Conservation (phyloP, 306 rosid genomes). For the Alnus rubra region DNA sequence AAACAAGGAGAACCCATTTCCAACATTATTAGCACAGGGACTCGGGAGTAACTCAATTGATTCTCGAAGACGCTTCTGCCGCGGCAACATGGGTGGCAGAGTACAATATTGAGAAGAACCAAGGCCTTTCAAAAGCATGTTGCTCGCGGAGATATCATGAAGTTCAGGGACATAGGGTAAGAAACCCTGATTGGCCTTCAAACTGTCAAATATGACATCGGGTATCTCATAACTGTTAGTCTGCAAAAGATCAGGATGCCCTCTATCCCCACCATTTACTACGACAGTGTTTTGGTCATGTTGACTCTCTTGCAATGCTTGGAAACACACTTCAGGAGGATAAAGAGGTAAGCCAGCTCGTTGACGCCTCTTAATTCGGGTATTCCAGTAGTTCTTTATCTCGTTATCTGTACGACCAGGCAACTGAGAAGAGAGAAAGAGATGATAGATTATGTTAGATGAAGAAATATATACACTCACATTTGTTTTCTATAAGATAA, state of each 20-base stretch:
- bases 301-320: constrained; percentile 54
- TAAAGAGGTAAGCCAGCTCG: constrained; percentile 93
- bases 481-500: too few relatives aligned
- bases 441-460: constrained; percentile 21
- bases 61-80: constrained; percentile 64
- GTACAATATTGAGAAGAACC: constrained; percentile 66
- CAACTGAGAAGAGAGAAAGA: constrained; percentile 55
- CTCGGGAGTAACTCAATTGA: constrained; percentile 52
- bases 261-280: constrained; percentile 44
- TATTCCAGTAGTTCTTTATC: constrained; percentile 99
- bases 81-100: constrained; percentile 50
- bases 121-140: constrained; percentile 55
- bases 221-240: constrained; percentile 55
- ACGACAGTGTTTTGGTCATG: constrained; percentile 48
- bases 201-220: constrained; percentile 57
- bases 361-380: constrained; percentile 86
- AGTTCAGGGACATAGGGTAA: constrained; percentile 55
- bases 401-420: constrained; percentile 99
- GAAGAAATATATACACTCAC: constrained; percentile 6
- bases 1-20: constrained; percentile 45
- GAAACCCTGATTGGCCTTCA: constrained; percentile 53
- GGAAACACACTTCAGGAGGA: constrained; percentile 75
- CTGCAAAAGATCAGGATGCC: constrained; percentile 47
- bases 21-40: constrained; percentile 44
- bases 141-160: constrained; percentile 48